A percentile compares a stretch with the other conserved stretches of the same genome.
These are phyloP conservation scores for Claviceps cyperi DNA, from an alignment of 2,329 filamentous ascomycete genomes.

Conservation along the genomic window DNA sequence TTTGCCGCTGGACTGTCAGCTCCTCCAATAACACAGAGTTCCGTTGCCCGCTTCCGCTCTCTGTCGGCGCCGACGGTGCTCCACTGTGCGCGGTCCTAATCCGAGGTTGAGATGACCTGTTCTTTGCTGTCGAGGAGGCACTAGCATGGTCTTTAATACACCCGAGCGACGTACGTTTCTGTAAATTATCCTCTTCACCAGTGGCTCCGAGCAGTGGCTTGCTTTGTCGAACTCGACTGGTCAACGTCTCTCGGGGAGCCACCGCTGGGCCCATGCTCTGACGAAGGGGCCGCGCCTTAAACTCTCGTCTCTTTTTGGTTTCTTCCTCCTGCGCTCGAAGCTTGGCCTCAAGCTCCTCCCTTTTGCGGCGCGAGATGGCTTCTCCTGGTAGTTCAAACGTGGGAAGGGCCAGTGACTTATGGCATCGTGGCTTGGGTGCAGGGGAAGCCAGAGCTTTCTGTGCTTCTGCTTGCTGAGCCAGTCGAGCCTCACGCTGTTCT, in stretches of 20 bases:
- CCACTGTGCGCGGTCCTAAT: conserved; percentile 17
- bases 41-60: conserved; percentile 29
- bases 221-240: conserved; percentile 41
- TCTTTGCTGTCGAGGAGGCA: conserved; percentile 1
- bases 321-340: conserved; percentile 45
- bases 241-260: conserved; percentile 39
- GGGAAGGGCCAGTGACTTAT: conserved; percentile 37
- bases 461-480: conserved; percentile 21
- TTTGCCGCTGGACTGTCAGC: conserved; percentile 32
- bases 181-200: conserved; percentile 7
- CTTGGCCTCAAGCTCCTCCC: conserved; percentile 40
- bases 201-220: conserved; percentile 21
- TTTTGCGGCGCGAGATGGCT: conserved; percentile 39
- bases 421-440: conserved; percentile 32
- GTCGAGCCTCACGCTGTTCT: conserved; percentile 43
- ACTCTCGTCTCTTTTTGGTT: conserved; percentile 44
- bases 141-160: conserved; percentile 3
- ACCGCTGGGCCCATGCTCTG: conserved; percentile 26
- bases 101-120: conserved; percentile 10
- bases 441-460: conserved; percentile 19
- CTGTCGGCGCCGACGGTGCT: conserved; percentile 31
- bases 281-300: conserved; percentile 46
- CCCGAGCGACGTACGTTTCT: conserved; percentile 14
- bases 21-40: conserved; percentile 37
- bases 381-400: conserved; percentile 51